phyloP scores from a whole-genome alignment of 2,329 filamentous ascomycete genomes.

The Fusarium lateritium region DNA sequence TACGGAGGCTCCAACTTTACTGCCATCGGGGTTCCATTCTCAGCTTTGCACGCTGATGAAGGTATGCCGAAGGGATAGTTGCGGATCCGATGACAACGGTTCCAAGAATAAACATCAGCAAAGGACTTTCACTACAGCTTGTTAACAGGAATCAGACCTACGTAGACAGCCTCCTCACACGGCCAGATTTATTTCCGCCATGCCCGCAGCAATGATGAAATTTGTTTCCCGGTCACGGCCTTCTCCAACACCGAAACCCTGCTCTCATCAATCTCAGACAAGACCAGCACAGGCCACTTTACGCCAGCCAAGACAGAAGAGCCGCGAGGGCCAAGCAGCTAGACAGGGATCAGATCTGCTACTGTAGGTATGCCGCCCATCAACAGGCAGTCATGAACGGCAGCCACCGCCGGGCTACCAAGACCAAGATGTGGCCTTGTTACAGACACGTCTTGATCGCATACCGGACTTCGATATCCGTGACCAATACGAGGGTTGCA shows the following conservation, averaged over 20 bases:
- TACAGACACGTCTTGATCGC: conserved; percentile 23
- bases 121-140: no score
- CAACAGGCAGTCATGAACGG: conserved; percentile 24
- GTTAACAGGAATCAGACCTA: background rate
- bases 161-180: background rate
- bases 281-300: conserved; percentile 28
- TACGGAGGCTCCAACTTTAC: background rate
- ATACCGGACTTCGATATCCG: conserved; percentile 43
- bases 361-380: conserved; percentile 31
- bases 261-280: conserved; percentile 19
- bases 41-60: background rate
- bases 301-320: conserved; percentile 45
- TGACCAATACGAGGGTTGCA: conserved; percentile 14
- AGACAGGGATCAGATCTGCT: conserved; percentile 42
- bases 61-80: background rate
- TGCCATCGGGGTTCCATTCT: background rate
- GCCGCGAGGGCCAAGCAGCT: conserved; percentile 38
- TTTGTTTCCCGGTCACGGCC: conserved; percentile 1
- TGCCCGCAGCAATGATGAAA: conserved; percentile 17
- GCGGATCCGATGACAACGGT: conserved; percentile 20
- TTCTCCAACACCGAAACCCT: conserved; percentile 26
- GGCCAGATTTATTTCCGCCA: background rate
- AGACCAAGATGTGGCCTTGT: conserved; percentile 11
- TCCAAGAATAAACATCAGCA: background rate
- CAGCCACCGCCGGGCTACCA: conserved; percentile 16